These are phyloP conservation scores for Diaporthe helianthi DNA, from an alignment of 2,329 filamentous ascomycete species.

Conservation along the genomic window DNA sequence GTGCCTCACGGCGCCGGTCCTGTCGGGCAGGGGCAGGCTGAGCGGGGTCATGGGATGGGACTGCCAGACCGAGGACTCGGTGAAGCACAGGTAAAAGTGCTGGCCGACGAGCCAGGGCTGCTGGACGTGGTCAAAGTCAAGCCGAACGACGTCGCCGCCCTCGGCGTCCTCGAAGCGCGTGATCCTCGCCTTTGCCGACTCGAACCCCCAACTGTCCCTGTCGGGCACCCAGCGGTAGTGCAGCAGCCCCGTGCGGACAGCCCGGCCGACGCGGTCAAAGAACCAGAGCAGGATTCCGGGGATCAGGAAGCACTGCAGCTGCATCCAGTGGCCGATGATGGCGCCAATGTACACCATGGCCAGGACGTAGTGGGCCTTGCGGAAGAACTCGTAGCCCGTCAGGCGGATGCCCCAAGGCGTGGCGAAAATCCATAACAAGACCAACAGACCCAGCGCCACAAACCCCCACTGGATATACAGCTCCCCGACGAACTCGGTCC, in stretches of 20 bases:
- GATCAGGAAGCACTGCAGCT: slow-evolving; percentile 72
- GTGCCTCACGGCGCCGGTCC: slow-evolving; percentile 52
- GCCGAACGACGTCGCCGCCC: slow-evolving; percentile 67
- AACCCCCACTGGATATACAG: slow-evolving; percentile 77
- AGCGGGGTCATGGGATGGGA: slow-evolving; percentile 74
- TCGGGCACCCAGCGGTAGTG: slow-evolving; percentile 62
- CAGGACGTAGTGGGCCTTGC: slow-evolving; percentile 75
- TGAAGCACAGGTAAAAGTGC: slow-evolving; percentile 76
- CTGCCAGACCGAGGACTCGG: slow-evolving; percentile 72
- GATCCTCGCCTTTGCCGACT: slow-evolving; percentile 57
- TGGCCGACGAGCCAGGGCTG: slow-evolving; percentile 70
- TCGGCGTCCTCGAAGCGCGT: slow-evolving; percentile 61
- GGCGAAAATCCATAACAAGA: slow-evolving; percentile 66
- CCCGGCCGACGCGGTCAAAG: slow-evolving; percentile 66
- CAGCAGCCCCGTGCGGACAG: slow-evolving; percentile 64
- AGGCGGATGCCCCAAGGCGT: slow-evolving; percentile 63
- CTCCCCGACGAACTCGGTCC: slow-evolving; percentile 64
- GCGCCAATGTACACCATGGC: slow-evolving; percentile 78
- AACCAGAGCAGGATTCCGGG: slow-evolving; percentile 70
- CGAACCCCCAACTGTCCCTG: slow-evolving; percentile 58
- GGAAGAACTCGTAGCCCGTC: slow-evolving; percentile 80
- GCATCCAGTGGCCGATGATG: slow-evolving; percentile 77
- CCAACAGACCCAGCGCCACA: slow-evolving; percentile 70
- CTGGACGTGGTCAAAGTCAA: slow-evolving; percentile 70
- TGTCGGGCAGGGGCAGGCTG: slow-evolving; percentile 54